Evolutionary conservation across 2,329 filamentous ascomycete genomes (phyloP).

Genomic region (Pyricularia grisea): DNA sequence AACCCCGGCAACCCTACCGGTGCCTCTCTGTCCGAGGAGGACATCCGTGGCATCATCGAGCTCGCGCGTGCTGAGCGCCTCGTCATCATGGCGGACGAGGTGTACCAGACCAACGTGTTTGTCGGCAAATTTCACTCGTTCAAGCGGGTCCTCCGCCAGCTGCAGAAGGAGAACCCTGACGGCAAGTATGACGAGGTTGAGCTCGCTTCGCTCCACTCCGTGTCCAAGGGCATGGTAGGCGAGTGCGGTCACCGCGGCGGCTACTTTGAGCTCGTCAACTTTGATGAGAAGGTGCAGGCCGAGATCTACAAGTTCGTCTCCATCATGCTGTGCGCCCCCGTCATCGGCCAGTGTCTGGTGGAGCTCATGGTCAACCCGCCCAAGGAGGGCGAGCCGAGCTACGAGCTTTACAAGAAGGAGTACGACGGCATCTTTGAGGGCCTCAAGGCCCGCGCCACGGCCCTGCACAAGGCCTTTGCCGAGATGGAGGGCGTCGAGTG

Average conservation of each 20-base stretch:
- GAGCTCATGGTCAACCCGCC: constrained; percentile 98
- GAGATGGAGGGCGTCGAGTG: constrained; percentile 96
- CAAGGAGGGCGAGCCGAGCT: constrained; percentile 70
- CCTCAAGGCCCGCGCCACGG: constrained; percentile 68
- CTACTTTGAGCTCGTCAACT: constrained; percentile 93
- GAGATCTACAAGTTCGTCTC: constrained; percentile 99
- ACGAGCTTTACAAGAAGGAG: constrained; percentile 74
- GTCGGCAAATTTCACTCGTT: constrained; percentile 90
- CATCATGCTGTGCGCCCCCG: constrained; percentile 92
- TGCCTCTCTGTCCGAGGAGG: constrained; percentile 67
- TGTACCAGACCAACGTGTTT: constrained; percentile 99
- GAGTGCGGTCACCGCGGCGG: constrained; percentile 97
- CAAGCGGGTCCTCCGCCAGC: constrained; percentile 74
- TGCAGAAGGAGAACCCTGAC: constrained; percentile 61
- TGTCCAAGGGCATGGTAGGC: constrained; percentile 97
- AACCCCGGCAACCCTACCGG: constrained; percentile 98
- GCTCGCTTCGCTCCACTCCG: constrained; percentile 83
- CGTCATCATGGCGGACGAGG: constrained; percentile 90
- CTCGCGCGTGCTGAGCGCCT: constrained; percentile 79
- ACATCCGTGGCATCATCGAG: constrained; percentile 77
- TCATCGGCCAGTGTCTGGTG: constrained; percentile 91
- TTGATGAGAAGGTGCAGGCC: constrained; percentile 74
- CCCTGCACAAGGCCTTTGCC: constrained; percentile 82
- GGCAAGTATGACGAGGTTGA: constrained; percentile 78
- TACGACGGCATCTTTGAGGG: constrained; percentile 75